phyloP scores from a whole-genome alignment of 2,329 filamentous ascomycete species.

The Fusarium vanettenii region DNA sequence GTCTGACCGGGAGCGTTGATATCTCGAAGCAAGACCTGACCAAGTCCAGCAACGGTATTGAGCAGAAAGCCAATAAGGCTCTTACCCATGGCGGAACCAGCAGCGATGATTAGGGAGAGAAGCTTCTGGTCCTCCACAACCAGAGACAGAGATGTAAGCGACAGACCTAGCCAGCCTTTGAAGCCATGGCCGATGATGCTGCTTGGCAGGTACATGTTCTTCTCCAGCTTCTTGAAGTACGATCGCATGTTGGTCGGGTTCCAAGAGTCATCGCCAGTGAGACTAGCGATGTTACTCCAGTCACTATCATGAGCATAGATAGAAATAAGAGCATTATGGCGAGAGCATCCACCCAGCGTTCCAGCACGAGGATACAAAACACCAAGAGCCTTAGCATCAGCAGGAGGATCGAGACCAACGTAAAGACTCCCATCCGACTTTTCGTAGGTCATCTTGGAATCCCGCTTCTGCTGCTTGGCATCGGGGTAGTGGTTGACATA shows the following conservation, averaged over 20 bases:
- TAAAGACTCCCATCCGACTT: slow-evolving; percentile 51
- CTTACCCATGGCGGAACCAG: slow-evolving; percentile 44
- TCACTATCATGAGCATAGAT: slow-evolving; percentile 55
- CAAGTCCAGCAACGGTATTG: slow-evolving; percentile 39
- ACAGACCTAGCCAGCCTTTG: slow-evolving; percentile 50
- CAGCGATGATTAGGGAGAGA: slow-evolving; percentile 41
- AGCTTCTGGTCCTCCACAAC: slow-evolving; percentile 46
- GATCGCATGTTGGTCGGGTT: slow-evolving; percentile 53
- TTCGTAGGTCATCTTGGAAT: slow-evolving; percentile 61
- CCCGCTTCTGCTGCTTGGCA: slow-evolving; percentile 55
- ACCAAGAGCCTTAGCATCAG: slow-evolving; percentile 52
- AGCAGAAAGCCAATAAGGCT: slow-evolving; percentile 29
- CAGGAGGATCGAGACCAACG: slow-evolving; percentile 48
- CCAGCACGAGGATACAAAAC: slow-evolving; percentile 58
- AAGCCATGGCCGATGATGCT: slow-evolving; percentile 56
- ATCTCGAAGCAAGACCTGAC: slow-evolving; percentile 41
- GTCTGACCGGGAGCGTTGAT: slow-evolving; percentile 41
- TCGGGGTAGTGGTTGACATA: slow-evolving; percentile 71
- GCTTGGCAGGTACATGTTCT: slow-evolving; percentile 54
- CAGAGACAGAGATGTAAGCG: slow-evolving; percentile 32
- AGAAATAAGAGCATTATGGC: slow-evolving; percentile 52
- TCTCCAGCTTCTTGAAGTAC: slow-evolving; percentile 56
- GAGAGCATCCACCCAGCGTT: slow-evolving; percentile 55
- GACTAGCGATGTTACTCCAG: slow-evolving; percentile 52
- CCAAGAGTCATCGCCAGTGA: slow-evolving; percentile 59